A percentile compares a stretch with the other conserved stretches of the same genome.
These are phyloP conservation scores for Paspalum notatum DNA, from an alignment of 176 grass and related monocot species.

Conservation along the genomic window DNA sequence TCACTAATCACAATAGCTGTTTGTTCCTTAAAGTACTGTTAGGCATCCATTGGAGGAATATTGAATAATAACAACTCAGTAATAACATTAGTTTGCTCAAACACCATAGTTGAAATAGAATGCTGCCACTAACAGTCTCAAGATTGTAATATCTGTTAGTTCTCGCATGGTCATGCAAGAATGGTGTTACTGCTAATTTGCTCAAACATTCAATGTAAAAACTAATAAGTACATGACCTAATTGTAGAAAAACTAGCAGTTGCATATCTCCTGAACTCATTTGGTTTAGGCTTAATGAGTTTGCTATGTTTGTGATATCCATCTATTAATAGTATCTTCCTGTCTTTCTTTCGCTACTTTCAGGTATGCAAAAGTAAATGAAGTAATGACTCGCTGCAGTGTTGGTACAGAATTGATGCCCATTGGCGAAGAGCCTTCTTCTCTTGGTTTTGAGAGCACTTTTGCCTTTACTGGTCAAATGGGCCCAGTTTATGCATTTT, in stretches of 20 bases:
- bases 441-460: constrained; percentile 74
- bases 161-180: constrained; percentile 3
- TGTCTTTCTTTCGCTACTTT: constrained; percentile 44
- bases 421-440: constrained; percentile 76
- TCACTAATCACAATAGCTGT: constrained; percentile 20
- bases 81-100: background rate
- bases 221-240: background rate
- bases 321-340: constrained; percentile 26
- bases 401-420: constrained; percentile 86
- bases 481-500: constrained; percentile 92
- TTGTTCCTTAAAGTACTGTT: background rate
- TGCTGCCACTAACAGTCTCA: constrained; percentile 2
- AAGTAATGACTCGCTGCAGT: constrained; percentile 82
- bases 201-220: constrained; percentile 24
- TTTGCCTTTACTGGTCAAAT: constrained; percentile 93
- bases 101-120: background rate
- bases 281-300: constrained; percentile 8
- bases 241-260: constrained; percentile 12
- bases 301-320: constrained; percentile 22
- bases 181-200: constrained; percentile 25
- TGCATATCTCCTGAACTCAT: constrained; percentile 23
- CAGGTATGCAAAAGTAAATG: constrained; percentile 96
- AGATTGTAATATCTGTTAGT: constrained; percentile 30
- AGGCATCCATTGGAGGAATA: background rate
- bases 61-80: background rate